Percentiles rank a stretch among this genome's conserved stretches.
Evolutionary conservation across 2,329 filamentous ascomycete species (phyloP).

Genomic region (Xylaria hypoxylon): DNA sequence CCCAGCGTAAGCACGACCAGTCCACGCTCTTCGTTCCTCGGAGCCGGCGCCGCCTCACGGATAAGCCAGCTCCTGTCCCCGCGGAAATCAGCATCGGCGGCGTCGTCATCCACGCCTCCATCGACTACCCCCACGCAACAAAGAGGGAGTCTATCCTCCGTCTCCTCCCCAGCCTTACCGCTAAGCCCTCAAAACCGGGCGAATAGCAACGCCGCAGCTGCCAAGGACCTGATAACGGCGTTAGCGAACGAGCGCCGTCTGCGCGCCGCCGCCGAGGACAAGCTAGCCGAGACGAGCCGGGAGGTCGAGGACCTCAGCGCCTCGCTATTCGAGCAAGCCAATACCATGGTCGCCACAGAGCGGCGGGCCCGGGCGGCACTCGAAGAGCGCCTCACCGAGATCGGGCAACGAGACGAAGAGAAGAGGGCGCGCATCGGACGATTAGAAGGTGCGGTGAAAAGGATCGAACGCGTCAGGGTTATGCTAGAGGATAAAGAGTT

Average conservation of each 20-base stretch:
- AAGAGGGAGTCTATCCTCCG: conserved; percentile 30
- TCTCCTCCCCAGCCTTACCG: conserved; percentile 35
- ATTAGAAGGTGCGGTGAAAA: conserved; percentile 75
- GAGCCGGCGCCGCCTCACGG: conserved; percentile 50
- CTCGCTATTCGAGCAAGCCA: conserved; percentile 82
- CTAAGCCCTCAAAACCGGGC: conserved; percentile 40
- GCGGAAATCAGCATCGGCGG: conserved; percentile 45
- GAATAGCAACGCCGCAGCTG: conserved; percentile 22
- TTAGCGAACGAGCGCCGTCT: conserved; percentile 74
- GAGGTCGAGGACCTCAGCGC: conserved; percentile 85
- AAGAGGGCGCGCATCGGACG: conserved; percentile 76
- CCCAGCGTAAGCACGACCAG: conserved; percentile 41
- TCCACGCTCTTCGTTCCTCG: conserved; percentile 49
- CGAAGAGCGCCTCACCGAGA: conserved; percentile 74
- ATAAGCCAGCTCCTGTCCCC: conserved; percentile 50
- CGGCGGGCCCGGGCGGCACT: conserved; percentile 76
- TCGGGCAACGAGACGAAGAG: conserved; percentile 77
- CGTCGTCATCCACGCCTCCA: conserved; percentile 48
- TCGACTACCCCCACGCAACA: conserved; percentile 34
- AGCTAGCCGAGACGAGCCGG: conserved; percentile 72
- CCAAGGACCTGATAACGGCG: conserved; percentile 69
- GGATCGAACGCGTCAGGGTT: conserved; percentile 77
- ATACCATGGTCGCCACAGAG: conserved; percentile 87
- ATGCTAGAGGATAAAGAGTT: conserved; percentile 60
- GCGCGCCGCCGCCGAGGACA: conserved; percentile 75